Evolutionary conservation across 2,329 filamentous ascomycete species (phyloP).

Genomic region (Aspergillus alliaceus): DNA sequence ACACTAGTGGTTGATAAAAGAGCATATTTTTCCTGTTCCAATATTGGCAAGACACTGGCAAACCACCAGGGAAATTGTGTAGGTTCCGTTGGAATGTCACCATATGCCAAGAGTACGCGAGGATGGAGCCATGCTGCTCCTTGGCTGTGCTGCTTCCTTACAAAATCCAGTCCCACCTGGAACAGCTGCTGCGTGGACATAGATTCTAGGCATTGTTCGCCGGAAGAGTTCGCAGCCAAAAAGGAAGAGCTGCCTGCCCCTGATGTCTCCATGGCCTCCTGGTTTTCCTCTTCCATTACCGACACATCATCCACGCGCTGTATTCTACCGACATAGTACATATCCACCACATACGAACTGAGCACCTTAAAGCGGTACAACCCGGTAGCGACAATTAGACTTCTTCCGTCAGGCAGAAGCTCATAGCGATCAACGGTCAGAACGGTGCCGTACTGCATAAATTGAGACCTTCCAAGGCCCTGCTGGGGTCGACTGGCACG

Average conservation of each 20-base stretch:
- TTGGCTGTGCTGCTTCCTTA: slow-evolving; percentile 65
- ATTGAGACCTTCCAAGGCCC: slow-evolving; percentile 55
- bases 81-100: slow-evolving; percentile 73
- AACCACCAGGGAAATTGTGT: slow-evolving; percentile 88
- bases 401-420: slow-evolving; percentile 75
- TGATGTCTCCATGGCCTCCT: slow-evolving; percentile 68
- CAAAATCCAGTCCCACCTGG: slow-evolving; percentile 64
- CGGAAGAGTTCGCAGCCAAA: slow-evolving; percentile 19
- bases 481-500: slow-evolving; percentile 53
- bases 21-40: slow-evolving; percentile 75
- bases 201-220: slow-evolving; percentile 34
- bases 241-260: slow-evolving; percentile 9
- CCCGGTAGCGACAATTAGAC: slow-evolving; percentile 75
- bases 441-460: slow-evolving; percentile 75
- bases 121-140: slow-evolving; percentile 75
- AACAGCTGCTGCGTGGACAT: slow-evolving; percentile 73
- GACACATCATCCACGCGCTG: slow-evolving; percentile 81
- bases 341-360: slow-evolving; percentile 64
- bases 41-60: slow-evolving; percentile 74
- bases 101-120: slow-evolving; percentile 71
- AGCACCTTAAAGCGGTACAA: slow-evolving; percentile 74
- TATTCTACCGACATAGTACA: slow-evolving; percentile 73
- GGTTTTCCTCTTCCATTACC: slow-evolving; percentile 73
- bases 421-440: slow-evolving; percentile 74
- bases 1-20: slow-evolving; percentile 74